Evolutionary conservation across 1,284 basidiomycete species (phyloP).

Genomic region (Fomes fomentarius): DNA sequence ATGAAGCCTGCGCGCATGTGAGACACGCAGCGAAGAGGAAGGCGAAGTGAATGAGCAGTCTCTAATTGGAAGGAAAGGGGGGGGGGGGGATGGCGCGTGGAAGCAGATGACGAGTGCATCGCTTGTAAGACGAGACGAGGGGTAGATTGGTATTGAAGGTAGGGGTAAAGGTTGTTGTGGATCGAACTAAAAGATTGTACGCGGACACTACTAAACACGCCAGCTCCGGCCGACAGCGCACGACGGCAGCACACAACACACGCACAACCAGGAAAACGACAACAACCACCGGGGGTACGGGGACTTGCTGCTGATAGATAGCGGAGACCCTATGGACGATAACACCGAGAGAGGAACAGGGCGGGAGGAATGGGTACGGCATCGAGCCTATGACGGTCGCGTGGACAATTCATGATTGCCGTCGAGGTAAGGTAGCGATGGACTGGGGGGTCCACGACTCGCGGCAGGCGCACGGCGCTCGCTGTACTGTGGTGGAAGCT

Average conservation of each 20-base stretch:
- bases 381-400: slow-evolving; percentile 16
- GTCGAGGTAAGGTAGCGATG: no score
- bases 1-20: no score
- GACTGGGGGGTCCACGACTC: slow-evolving; percentile 1
- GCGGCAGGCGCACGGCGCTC: slow-evolving; percentile 44
- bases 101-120: neutral
- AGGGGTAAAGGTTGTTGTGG: neutral
- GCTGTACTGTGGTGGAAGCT: slow-evolving; percentile 76
- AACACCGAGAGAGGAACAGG: neutral
- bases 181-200: neutral
- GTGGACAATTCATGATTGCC: no score
- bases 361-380: neutral
- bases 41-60: no score
- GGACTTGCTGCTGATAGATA: neutral
- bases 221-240: slow-evolving; percentile 3
- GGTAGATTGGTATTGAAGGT: neutral
- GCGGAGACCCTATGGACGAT: slow-evolving; percentile 5
- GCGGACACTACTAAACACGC: no score
- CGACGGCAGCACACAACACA: slow-evolving; percentile 6
- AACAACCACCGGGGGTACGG: slow-evolving; percentile 5
- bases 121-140: neutral
- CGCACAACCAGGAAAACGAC: neutral
- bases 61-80: no score
- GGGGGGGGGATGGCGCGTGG: no score
- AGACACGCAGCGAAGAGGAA: no score